phyloP scores from a whole-genome alignment of 2,329 filamentous ascomycete genomes.

The Ascosphaera apis region DNA sequence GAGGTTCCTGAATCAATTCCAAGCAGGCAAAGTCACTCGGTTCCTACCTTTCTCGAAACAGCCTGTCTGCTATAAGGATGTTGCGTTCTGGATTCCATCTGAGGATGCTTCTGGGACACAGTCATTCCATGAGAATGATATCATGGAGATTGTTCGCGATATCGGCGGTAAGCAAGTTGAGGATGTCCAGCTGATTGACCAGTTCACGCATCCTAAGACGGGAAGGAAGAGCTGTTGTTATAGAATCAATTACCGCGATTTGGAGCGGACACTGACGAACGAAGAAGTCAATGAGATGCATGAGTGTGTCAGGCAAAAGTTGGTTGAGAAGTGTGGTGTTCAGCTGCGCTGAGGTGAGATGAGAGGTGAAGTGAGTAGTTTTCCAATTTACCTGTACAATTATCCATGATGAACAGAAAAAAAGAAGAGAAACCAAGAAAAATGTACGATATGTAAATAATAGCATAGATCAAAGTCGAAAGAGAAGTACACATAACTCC shows the following conservation, averaged over 20 bases:
- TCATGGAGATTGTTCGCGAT: slow-evolving; percentile 84
- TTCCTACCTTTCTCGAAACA: slow-evolving; percentile 84
- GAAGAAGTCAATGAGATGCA: slow-evolving; percentile 59
- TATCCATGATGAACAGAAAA: too few species aligned
- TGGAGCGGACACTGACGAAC: slow-evolving; percentile 76
- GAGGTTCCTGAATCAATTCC: slow-evolving; percentile 73
- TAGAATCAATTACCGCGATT: slow-evolving; percentile 75
- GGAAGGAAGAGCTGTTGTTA: slow-evolving; percentile 72
- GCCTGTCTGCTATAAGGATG: slow-evolving; percentile 72
- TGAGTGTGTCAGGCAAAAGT: slow-evolving; percentile 35
- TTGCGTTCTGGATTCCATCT: slow-evolving; percentile 67
- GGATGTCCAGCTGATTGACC: slow-evolving; percentile 63
- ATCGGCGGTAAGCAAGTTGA: slow-evolving; percentile 67
- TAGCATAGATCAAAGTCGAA: too few species aligned
- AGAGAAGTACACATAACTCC: too few species aligned
- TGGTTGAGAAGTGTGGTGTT: slow-evolving; percentile 53
- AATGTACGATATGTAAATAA: too few species aligned
- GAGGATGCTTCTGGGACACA: slow-evolving; percentile 15
- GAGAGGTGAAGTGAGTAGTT: too few species aligned
- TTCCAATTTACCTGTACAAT: too few species aligned
- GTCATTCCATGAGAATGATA: slow-evolving; percentile 74
- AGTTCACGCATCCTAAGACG: slow-evolving; percentile 73
- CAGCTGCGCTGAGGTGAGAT: slow-evolving; percentile 38
- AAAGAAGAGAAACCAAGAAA: too few species aligned
- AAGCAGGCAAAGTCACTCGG: slow-evolving; percentile 28